A percentile compares a stretch with the other conserved stretches of the same genome.
Conservation (phyloP, 768 basidiomycete genomes). For the Kwoniella dejecticola region DNA sequence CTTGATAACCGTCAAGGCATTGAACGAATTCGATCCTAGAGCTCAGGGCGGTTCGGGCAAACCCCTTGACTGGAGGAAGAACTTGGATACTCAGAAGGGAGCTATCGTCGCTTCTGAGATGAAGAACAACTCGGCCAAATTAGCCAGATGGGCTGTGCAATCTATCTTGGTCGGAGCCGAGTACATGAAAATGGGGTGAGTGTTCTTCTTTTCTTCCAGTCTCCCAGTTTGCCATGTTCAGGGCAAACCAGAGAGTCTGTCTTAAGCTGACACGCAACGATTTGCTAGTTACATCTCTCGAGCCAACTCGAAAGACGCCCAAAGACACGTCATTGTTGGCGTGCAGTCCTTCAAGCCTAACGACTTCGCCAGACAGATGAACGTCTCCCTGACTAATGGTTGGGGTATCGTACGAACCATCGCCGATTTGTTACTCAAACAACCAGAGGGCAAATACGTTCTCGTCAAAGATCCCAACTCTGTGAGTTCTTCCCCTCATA, state of each 20-base stretch:
- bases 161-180: conserved; percentile 93
- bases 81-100: conserved; percentile 91
- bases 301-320: conserved; percentile 88
- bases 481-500: conserved; percentile 62
- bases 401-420: conserved; percentile 98
- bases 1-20: conserved; percentile 84
- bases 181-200: conserved; percentile 93
- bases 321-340: conserved; percentile 92
- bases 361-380: conserved; percentile 92
- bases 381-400: conserved; percentile 90
- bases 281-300: conserved; percentile 98
- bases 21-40: conserved; percentile 95
- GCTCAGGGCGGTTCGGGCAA: conserved; percentile 76
- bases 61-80: conserved; percentile 98
- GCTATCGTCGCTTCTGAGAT: conserved; percentile 99
- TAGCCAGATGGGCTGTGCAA: conserved; percentile 97
- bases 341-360: conserved; percentile 90
- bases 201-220: conserved; percentile 23
- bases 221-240: no score
- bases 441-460: conserved; percentile 97
- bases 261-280: not conserved
- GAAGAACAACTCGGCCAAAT: conserved; percentile 99
- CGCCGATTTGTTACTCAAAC: conserved; percentile 89
- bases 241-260: not conserved
- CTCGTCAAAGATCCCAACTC: conserved; percentile 97